phyloP scores from a whole-genome alignment of 176 grass and related monocot genomes.

The Microstegium vimineum region DNA sequence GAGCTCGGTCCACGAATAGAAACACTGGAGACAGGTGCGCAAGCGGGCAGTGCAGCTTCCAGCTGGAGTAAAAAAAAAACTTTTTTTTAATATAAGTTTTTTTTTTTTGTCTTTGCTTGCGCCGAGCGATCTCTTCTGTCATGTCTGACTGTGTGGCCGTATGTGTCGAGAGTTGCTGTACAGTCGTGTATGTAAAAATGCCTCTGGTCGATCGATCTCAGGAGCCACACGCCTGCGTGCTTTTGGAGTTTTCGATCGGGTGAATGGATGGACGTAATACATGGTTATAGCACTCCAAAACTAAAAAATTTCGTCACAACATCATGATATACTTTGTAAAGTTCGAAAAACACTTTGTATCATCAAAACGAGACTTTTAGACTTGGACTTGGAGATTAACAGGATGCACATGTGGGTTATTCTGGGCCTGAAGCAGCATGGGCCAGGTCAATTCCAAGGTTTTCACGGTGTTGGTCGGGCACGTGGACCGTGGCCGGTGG shows the following conservation, averaged over 20 bases:
- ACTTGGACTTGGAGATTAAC: not conserved
- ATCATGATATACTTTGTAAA: no score
- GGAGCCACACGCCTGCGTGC: not conserved
- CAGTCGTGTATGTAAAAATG: not conserved
- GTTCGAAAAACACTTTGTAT: no score
- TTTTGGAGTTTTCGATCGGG: not conserved
- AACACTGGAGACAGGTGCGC: constrained; percentile 20
- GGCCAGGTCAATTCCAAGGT: not conserved
- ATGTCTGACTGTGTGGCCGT: not conserved
- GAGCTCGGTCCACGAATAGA: not conserved
- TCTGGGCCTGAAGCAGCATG: not conserved
- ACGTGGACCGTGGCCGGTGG: not conserved
- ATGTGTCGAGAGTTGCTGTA: no score
- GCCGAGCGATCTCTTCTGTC: not conserved
- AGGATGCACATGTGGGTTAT: no score
- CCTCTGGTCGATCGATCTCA: not conserved
- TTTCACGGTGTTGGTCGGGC: not conserved
- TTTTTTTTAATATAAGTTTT: no score
- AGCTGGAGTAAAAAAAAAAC: not conserved
- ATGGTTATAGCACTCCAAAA: no score
- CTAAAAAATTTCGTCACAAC: no score
- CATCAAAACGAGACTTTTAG: no score
- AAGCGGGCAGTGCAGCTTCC: not conserved
- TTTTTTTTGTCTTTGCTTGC: constrained; percentile 27
- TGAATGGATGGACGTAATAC: no score